Conservation (phyloP, 495 filamentous ascomycete genomes). For the Penicillium alfredii region DNA sequence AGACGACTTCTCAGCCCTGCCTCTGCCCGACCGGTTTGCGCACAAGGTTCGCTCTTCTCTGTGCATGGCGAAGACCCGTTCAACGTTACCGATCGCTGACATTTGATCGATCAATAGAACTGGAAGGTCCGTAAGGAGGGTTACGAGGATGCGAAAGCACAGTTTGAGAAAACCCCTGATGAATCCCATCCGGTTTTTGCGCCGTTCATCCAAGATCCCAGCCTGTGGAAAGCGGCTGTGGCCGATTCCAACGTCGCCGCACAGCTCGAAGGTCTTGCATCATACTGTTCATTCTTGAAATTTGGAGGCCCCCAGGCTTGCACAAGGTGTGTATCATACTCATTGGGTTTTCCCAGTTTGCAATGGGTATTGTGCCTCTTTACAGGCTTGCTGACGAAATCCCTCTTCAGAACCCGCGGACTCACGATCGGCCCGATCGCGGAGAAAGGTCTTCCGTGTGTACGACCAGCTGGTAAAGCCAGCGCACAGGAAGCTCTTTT, state of each 20-base stretch:
- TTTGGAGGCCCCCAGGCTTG: slow-evolving; percentile 76
- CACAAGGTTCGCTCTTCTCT: slow-evolving; percentile 63
- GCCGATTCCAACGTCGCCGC: slow-evolving; percentile 96
- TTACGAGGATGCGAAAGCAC: slow-evolving; percentile 86
- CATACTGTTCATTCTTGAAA: slow-evolving; percentile 85
- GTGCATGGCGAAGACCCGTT: too few relatives aligned
- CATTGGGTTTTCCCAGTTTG: too few relatives aligned
- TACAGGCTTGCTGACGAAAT: slow-evolving; percentile 10
- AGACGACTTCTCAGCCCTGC: slow-evolving; percentile 78
- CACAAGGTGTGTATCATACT: slow-evolving; percentile 60
- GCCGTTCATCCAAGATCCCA: slow-evolving; percentile 78
- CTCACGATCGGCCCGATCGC: slow-evolving; percentile 69
- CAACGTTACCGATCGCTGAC: neutral
- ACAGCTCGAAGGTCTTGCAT: slow-evolving; percentile 83
- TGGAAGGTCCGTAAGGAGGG: slow-evolving; percentile 97
- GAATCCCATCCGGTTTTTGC: slow-evolving; percentile 81
- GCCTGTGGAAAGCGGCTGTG: slow-evolving; percentile 86
- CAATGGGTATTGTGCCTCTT: too few relatives aligned
- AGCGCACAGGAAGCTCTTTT: slow-evolving; percentile 81
- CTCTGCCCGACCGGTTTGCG: slow-evolving; percentile 73
- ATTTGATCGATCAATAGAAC: slow-evolving; percentile 44
- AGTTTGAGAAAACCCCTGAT: slow-evolving; percentile 79
- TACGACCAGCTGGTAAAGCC: slow-evolving; percentile 80
- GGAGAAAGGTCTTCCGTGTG: slow-evolving; percentile 87
- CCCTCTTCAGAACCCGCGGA: slow-evolving; percentile 57